These are phyloP conservation scores for Boletus sp. DNA, from an alignment of 768 basidiomycete species.

Conservation along the genomic window DNA sequence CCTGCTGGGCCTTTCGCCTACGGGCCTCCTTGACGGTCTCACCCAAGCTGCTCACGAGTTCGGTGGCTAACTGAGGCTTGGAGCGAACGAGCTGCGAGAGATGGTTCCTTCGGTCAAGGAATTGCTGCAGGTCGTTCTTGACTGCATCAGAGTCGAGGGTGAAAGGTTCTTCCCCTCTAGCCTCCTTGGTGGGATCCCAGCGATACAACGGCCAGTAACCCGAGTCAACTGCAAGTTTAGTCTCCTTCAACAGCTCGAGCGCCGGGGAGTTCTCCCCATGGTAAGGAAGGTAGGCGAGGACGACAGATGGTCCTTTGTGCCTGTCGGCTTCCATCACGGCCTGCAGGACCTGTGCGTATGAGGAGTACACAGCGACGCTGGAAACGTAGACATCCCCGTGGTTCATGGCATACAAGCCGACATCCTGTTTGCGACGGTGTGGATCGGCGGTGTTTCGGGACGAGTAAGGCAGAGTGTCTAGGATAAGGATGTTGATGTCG, in stretches of 20 bases:
- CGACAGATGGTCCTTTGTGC: conserved; percentile 85
- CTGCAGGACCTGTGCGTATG: conserved; percentile 92
- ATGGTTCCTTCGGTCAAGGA: conserved; percentile 96
- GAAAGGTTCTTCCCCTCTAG: conserved; percentile 78
- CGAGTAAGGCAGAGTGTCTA: conserved; percentile 91
- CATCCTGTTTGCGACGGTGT: conserved; percentile 84
- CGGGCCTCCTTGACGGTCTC: conserved; percentile 82
- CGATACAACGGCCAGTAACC: conserved; percentile 99
- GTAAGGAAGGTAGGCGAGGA: conserved; percentile 94
- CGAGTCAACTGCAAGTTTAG: conserved; percentile 92
- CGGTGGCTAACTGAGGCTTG: conserved; percentile 75
- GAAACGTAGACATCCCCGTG: conserved; percentile 97
- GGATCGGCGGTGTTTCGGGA: conserved; percentile 67
- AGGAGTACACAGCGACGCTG: conserved; percentile 92
- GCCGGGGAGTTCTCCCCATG: conserved; percentile 71
- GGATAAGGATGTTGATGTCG: conserved; percentile 92
- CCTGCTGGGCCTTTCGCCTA: conserved; percentile 73
- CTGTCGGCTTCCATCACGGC: conserved; percentile 87
- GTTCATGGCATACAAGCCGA: conserved; percentile 98
- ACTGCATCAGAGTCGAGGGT: conserved; percentile 89
- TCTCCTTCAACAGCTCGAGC: conserved; percentile 93
- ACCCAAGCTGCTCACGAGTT: conserved; percentile 82
- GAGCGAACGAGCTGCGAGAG: conserved; percentile 88
- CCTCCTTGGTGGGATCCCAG: conserved; percentile 90
- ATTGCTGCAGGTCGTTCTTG: conserved; percentile 89